Evolutionary conservation across 805 yeast genomes (phyloP).

Genomic region (Candida silvicultrix): DNA sequence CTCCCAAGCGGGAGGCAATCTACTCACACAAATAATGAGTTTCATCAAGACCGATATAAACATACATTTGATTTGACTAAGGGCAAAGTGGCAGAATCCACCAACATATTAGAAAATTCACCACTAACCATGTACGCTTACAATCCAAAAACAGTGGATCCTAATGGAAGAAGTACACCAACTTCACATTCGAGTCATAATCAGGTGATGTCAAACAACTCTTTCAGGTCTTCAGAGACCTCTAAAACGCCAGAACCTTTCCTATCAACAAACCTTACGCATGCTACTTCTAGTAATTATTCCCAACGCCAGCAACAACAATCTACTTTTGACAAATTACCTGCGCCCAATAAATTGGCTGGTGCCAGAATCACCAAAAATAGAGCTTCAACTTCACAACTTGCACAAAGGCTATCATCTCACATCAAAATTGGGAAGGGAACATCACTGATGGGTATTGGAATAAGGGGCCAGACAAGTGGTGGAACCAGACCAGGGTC

Average conservation of each 20-base stretch:
- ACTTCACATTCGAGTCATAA: constrained; percentile 3
- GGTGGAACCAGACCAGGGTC: constrained; percentile 13
- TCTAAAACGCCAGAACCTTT: constrained; percentile 3
- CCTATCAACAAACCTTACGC: neutral
- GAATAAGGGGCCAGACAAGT: neutral
- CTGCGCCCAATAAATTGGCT: neutral
- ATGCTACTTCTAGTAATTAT: neutral
- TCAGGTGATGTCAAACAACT: constrained; percentile 7
- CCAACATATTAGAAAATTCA: constrained; percentile 11
- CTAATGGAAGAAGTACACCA: neutral
- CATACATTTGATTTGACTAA: constrained; percentile 9
- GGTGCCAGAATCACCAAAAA: constrained; percentile 5
- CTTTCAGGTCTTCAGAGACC: constrained; percentile 8
- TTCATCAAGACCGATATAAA: neutral
- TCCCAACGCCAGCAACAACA: neutral
- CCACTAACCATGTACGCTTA: constrained; percentile 2
- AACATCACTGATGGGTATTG: neutral
- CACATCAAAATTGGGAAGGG: constrained; percentile 19
- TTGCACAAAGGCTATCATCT: constrained; percentile 18
- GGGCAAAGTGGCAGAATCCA: constrained; percentile 19
- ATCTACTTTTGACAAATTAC: neutral
- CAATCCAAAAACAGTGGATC: neutral
- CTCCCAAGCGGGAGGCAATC: neutral
- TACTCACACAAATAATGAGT: neutral
- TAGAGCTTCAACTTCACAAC: constrained; percentile 17